These are phyloP conservation scores for Scheffersomyces amazonensis DNA, from an alignment of 805 yeast species.

Conservation along the genomic window DNA sequence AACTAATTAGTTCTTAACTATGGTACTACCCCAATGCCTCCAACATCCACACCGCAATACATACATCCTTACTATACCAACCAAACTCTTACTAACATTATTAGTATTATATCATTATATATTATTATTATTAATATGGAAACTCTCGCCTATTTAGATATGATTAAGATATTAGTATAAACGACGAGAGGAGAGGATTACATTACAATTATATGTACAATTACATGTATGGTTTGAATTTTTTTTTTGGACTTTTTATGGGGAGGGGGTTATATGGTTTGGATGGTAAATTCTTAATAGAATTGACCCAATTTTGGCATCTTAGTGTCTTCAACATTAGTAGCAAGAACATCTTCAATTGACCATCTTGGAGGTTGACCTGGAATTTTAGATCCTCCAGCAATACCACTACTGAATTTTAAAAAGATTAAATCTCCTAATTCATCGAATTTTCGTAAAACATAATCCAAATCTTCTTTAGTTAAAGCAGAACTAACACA, in stretches of 20 bases:
- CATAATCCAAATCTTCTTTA: constrained; percentile 86
- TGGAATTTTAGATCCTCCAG: constrained; percentile 61
- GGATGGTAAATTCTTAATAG: no score
- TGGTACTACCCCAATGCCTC: no score
- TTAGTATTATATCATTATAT: no score
- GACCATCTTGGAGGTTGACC: constrained; percentile 71
- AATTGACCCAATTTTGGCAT: constrained; percentile 19
- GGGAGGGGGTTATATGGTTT: no score
- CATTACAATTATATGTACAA: background rate
- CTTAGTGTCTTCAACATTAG: constrained; percentile 66
- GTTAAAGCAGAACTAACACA: constrained; percentile 92
- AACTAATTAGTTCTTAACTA: no score
- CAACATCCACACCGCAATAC: no score
- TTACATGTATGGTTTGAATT: no score
- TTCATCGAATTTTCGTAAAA: constrained; percentile 66
- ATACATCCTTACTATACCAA: no score
- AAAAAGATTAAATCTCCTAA: constrained; percentile 75
- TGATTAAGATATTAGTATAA: no score
- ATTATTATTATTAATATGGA: no score
- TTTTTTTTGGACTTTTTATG: no score
- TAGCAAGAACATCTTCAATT: constrained; percentile 70
- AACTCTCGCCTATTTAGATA: background rate
- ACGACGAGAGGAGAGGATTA: background rate
- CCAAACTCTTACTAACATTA: no score
- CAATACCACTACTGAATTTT: constrained; percentile 74